Conservation (phyloP, 2,329 filamentous ascomycete genomes). For the Teratosphaeria zuluensis region DNA sequence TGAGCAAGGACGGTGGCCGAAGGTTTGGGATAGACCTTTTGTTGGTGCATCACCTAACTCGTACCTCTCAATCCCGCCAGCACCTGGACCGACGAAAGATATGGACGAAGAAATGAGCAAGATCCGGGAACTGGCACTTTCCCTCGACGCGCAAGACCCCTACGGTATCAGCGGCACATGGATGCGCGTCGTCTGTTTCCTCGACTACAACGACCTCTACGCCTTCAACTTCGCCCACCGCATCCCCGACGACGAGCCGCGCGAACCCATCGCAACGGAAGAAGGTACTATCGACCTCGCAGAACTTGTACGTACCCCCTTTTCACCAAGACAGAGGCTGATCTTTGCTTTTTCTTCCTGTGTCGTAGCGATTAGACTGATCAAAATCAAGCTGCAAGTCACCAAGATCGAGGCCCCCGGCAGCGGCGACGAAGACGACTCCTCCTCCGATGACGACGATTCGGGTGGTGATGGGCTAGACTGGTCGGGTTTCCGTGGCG, state of each 20-base stretch:
- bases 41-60: slow-evolving; percentile 42
- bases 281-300: slow-evolving; percentile 37
- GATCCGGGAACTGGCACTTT: slow-evolving; percentile 27
- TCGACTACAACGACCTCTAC: slow-evolving; percentile 63
- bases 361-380: slow-evolving; percentile 51
- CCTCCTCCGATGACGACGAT: slow-evolving; percentile 5
- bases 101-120: slow-evolving; percentile 12
- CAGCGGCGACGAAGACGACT: slow-evolving; percentile 42
- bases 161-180: slow-evolving; percentile 63
- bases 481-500: slow-evolving; percentile 20
- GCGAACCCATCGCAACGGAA: slow-evolving; percentile 47
- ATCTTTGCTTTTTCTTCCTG: slow-evolving; percentile 2
- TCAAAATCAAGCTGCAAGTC: slow-evolving; percentile 57
- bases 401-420: slow-evolving; percentile 50
- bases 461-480: slow-evolving; percentile 11
- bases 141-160: slow-evolving; percentile 52
- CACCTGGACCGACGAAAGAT: slow-evolving; percentile 4
- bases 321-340: slow-evolving; percentile 6
- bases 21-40: slow-evolving; percentile 49
- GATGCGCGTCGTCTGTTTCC: slow-evolving; percentile 48
- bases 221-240: slow-evolving; percentile 55
- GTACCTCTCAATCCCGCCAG: slow-evolving; percentile 6
- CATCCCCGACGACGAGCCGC: slow-evolving; percentile 21
- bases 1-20: slow-evolving; percentile 37
- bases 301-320: slow-evolving; percentile 20